These are phyloP conservation scores for Metschnikowia sp. DNA, from an alignment of 805 yeast genomes.

Conservation along the genomic window DNA sequence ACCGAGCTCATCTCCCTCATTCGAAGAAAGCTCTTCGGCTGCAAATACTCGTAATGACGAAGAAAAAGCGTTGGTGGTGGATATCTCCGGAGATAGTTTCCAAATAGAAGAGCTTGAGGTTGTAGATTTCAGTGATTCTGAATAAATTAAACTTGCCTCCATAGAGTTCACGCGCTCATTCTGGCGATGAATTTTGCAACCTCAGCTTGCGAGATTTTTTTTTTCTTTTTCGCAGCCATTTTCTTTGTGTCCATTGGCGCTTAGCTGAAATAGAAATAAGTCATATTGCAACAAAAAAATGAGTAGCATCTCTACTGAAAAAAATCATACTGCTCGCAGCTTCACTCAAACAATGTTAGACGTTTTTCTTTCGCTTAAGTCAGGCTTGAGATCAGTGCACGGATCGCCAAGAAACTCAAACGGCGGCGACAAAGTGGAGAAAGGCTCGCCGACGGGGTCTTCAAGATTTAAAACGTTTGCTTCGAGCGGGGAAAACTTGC, in stretches of 20 bases:
- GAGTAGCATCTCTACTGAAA: constrained; percentile 3
- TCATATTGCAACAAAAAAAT: not conserved
- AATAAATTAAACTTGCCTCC: not conserved
- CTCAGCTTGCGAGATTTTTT: too few species aligned
- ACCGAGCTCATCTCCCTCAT: not conserved
- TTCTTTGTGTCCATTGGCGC: too few species aligned
- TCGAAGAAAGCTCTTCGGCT: not conserved
- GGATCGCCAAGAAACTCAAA: constrained; percentile 1
- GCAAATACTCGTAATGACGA: not conserved
- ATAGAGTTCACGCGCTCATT: too few species aligned
- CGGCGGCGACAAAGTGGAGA: not conserved
- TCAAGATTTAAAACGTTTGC: constrained; percentile 1
- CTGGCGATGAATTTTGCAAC: too few species aligned
- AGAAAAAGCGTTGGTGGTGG: constrained; percentile 1
- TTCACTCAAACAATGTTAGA: constrained; percentile 2
- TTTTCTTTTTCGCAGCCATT: too few species aligned
- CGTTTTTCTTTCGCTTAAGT: constrained; percentile 1
- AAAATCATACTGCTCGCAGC: constrained; percentile 1
- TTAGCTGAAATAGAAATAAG: not conserved
- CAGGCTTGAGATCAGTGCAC: constrained; percentile 3
- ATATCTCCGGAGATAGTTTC: not conserved
- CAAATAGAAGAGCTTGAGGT: not conserved
- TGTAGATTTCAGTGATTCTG: not conserved
- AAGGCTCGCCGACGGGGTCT: not conserved
- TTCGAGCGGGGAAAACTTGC: not conserved